Evolutionary conservation across 192 early-diverging fungal genomes (phyloP).

Genomic region (Endogone sp.): DNA sequence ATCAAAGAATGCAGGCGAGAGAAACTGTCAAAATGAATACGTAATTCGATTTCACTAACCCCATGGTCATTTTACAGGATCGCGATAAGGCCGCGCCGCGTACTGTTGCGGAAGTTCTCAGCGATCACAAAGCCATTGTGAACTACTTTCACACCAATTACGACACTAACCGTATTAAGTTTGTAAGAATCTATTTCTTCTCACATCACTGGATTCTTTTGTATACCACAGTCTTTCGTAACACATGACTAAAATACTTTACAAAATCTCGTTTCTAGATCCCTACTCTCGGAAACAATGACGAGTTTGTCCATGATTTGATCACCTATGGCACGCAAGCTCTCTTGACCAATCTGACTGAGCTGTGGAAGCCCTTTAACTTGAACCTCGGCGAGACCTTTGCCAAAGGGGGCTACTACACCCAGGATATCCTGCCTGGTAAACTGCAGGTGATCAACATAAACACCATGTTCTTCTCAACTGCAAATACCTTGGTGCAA

Average conservation of each 20-base stretch:
- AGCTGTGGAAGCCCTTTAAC: conserved; percentile 25
- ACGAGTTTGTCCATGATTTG: conserved; percentile 24
- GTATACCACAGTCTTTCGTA: not conserved
- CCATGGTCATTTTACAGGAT: too few species aligned
- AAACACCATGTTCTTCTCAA: conserved; percentile 33
- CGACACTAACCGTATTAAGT: conserved; percentile 5
- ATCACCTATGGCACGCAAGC: conserved; percentile 8
- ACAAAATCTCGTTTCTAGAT: conserved; percentile 10
- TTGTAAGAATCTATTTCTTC: conserved; percentile 9
- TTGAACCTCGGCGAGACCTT: conserved; percentile 27
- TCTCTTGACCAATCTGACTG: conserved; percentile 9
- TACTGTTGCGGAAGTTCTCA: conserved; percentile 11
- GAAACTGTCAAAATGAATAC: too few species aligned
- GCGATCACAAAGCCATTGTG: conserved; percentile 15
- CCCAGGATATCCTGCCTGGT: conserved; percentile 20
- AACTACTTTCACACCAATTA: conserved; percentile 15
- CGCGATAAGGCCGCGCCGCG: conserved; percentile 13
- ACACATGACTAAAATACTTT: not conserved
- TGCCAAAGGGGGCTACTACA: conserved; percentile 28
- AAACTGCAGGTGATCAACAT: conserved; percentile 17
- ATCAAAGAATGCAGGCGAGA: not conserved
- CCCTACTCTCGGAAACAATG: conserved; percentile 37
- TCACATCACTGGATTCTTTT: not conserved
- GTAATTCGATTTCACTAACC: too few species aligned
- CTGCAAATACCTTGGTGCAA: conserved; percentile 7